A percentile compares a stretch with the other conserved stretches of the same genome.
Conservation (phyloP, 164 flowering plant species). For the Protea cynaroides region DNA sequence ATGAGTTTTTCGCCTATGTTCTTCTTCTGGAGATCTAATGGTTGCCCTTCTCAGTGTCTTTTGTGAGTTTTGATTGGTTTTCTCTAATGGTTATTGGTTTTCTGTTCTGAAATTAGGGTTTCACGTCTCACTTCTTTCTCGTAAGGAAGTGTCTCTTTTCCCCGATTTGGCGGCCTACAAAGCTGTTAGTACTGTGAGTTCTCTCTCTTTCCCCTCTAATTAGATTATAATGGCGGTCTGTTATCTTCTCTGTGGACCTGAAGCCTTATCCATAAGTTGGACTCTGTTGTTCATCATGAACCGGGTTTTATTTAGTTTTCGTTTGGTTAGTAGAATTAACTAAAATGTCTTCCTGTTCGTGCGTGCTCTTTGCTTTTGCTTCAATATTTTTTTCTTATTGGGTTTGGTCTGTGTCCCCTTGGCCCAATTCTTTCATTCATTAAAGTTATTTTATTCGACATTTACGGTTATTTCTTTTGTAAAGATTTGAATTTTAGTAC, state of each 20-base stretch:
- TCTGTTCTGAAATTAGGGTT: conserved; percentile 28
- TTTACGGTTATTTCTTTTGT: neutral
- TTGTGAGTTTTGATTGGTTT: conserved; percentile 10
- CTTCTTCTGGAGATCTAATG: conserved; percentile 1
- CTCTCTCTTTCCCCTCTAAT: neutral
- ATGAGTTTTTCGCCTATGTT: neutral
- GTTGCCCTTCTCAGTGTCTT: conserved; percentile 5
- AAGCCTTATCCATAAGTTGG: neutral
- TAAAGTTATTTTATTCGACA: neutral
- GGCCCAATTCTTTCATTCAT: neutral
- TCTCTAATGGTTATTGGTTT: conserved; percentile 22
- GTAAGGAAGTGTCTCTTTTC: conserved; percentile 2
- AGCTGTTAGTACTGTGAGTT: conserved; percentile 4
- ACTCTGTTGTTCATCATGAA: neutral
- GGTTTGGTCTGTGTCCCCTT: too few species aligned
- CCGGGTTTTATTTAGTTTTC: neutral
- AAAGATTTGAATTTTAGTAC: neutral
- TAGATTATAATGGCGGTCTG: neutral
- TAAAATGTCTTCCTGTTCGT: neutral
- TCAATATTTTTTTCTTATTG: too few species aligned
- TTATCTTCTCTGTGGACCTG: neutral
- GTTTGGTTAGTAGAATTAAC: too few species aligned
- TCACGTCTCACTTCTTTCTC: neutral
- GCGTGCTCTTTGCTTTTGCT: neutral
- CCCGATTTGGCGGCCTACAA: neutral